Percentiles rank a stretch among this genome's conserved stretches.
These are phyloP conservation scores for Pythium dissimile DNA, from an alignment of 352 stramenopile genomes.

Conservation along the genomic window DNA sequence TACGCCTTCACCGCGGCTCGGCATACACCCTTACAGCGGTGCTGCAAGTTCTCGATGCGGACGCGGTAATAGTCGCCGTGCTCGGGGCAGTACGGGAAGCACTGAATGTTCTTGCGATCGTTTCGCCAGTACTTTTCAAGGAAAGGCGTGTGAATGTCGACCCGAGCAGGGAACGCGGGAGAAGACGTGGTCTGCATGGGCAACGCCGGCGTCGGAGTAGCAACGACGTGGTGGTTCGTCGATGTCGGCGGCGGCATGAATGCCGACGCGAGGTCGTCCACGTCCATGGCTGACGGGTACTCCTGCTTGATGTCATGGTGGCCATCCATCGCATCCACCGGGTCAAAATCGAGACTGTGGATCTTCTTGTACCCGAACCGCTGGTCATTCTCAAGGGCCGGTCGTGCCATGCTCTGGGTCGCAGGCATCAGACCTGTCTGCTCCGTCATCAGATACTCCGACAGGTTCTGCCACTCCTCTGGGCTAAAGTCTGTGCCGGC, in stretches of 20 bases:
- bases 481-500: slow-evolving; percentile 60
- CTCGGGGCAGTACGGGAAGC: slow-evolving; percentile 87
- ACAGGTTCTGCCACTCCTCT: slow-evolving; percentile 73
- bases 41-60: slow-evolving; percentile 81
- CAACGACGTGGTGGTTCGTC: slow-evolving; percentile 15
- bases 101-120: slow-evolving; percentile 91
- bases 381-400: slow-evolving; percentile 15
- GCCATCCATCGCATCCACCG: slow-evolving; percentile 29
- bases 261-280: slow-evolving; percentile 44
- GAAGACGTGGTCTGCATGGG: slow-evolving; percentile 25
- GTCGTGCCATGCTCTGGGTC: slow-evolving; percentile 9
- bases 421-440: neutral
- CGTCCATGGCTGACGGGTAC: slow-evolving; percentile 34
- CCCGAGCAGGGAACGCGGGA: slow-evolving; percentile 40
- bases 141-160: slow-evolving; percentile 81
- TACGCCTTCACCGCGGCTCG: slow-evolving; percentile 72
- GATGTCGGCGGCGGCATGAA: slow-evolving; percentile 34
- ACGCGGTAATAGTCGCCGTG: slow-evolving; percentile 89
- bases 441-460: slow-evolving; percentile 52
- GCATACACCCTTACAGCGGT: slow-evolving; percentile 82
- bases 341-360: slow-evolving; percentile 76
- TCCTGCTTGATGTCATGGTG: slow-evolving; percentile 41
- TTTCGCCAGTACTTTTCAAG: slow-evolving; percentile 91
- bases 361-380: slow-evolving; percentile 54
- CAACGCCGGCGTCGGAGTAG: slow-evolving; percentile 19